These are phyloP conservation scores for Sporothrix curviconia DNA, from an alignment of 2,329 filamentous ascomycete species.

Conservation along the genomic window DNA sequence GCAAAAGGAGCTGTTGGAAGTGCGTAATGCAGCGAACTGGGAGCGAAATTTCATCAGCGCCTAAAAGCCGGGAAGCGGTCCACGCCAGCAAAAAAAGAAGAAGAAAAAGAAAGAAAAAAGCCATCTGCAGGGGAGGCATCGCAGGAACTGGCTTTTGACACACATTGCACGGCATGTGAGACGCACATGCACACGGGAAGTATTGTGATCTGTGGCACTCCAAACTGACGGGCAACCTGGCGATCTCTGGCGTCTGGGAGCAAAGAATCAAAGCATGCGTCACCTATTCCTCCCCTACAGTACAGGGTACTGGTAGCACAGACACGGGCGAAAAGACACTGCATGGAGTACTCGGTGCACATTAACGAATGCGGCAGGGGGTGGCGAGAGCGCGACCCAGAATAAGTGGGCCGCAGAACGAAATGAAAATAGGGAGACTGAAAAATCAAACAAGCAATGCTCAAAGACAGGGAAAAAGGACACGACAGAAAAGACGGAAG, in stretches of 20 bases:
- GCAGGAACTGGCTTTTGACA: neutral
- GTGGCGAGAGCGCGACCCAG: neutral
- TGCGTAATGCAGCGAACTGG: neutral
- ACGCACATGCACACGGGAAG: neutral
- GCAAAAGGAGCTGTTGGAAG: too few relatives aligned
- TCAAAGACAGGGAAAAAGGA: neutral
- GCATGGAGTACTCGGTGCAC: too few relatives aligned
- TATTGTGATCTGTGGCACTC: neutral
- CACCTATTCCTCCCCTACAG: too few relatives aligned
- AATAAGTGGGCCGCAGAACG: neutral
- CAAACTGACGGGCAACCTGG: neutral
- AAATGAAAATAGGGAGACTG: neutral
- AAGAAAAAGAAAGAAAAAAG: too few relatives aligned
- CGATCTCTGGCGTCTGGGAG: too few relatives aligned
- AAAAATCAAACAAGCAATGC: neutral
- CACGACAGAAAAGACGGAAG: too few relatives aligned
- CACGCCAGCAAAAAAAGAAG: too few relatives aligned
- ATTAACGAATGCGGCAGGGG: too few relatives aligned
- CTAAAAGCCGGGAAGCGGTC: too few relatives aligned
- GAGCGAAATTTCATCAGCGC: neutral
- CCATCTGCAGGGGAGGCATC: neutral
- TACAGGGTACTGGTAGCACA: too few relatives aligned
- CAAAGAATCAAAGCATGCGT: too few relatives aligned
- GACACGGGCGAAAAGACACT: too few relatives aligned
- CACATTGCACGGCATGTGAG: slow-evolving; percentile 1